phyloP scores from a whole-genome alignment of 441 rosid species.

The Isatis lusitanica region DNA sequence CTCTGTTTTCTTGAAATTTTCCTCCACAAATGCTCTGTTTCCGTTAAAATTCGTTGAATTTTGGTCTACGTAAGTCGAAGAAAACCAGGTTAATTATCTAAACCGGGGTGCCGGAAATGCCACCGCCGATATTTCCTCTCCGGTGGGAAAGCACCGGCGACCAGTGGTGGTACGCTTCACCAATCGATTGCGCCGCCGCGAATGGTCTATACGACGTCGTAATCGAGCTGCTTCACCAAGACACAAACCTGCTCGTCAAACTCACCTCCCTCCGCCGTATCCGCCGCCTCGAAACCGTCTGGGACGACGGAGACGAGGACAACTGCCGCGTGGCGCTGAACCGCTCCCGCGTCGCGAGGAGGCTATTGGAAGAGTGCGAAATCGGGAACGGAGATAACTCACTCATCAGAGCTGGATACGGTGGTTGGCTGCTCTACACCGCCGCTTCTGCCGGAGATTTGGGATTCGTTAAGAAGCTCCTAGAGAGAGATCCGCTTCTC shows the following conservation, averaged over 20 bases:
- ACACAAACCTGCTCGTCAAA: constrained; percentile 86
- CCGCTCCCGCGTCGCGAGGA: constrained; percentile 71
- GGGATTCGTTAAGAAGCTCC: constrained; percentile 59
- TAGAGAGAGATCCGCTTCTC: constrained; percentile 78
- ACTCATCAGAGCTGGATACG: constrained; percentile 86
- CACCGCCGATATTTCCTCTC: constrained; percentile 82
- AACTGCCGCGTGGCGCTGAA: constrained; percentile 61
- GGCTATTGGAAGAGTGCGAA: constrained; percentile 49
- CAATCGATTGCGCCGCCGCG: constrained; percentile 96
- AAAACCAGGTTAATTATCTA: neutral
- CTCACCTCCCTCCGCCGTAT: constrained; percentile 95
- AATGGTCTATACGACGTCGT: constrained; percentile 88
- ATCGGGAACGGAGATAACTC: constrained; percentile 47
- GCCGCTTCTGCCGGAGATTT: constrained; percentile 94
- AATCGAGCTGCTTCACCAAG: constrained; percentile 76
- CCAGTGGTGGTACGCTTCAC: constrained; percentile 99
- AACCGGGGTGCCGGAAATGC: constrained; percentile 41
- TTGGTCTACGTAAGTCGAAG: neutral
- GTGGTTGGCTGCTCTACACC: constrained; percentile 96
- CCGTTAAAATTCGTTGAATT: neutral
- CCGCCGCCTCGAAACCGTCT: constrained; percentile 96
- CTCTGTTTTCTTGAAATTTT: constrained; percentile 10
- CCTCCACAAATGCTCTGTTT: constrained; percentile 18
- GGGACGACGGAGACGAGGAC: constrained; percentile 73
- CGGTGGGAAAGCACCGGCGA: constrained; percentile 99